Conservation (phyloP, 768 basidiomycete genomes). For the Leccinum ochraceum region DNA sequence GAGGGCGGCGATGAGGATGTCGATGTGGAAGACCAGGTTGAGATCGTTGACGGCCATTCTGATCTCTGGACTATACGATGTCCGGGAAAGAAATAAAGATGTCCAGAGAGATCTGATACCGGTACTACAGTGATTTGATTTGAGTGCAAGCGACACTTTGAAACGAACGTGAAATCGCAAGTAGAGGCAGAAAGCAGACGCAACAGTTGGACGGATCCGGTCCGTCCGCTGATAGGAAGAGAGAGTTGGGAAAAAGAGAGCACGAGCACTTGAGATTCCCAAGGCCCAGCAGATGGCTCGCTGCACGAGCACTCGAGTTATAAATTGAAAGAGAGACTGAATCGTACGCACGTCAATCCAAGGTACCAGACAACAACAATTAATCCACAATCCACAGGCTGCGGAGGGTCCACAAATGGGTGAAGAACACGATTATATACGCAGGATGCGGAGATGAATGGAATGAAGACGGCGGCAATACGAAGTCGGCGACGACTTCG, state of each 20-base stretch:
- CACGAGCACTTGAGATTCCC: not conserved
- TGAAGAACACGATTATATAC: slow-evolving; percentile 12
- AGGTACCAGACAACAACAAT: slow-evolving; percentile 7
- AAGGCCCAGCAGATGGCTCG: slow-evolving; percentile 1
- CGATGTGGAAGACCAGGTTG: slow-evolving; percentile 38
- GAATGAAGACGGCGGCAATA: slow-evolving; percentile 16
- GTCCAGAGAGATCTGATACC: not conserved
- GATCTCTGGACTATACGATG: not conserved
- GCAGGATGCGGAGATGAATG: slow-evolving; percentile 27
- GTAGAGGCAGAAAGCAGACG: not conserved
- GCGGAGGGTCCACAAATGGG: slow-evolving; percentile 12
- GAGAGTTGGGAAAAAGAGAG: slow-evolving; percentile 3
- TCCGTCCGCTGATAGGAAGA: slow-evolving; percentile 11
- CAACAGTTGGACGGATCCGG: slow-evolving; percentile 5
- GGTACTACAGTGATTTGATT: slow-evolving; percentile 1
- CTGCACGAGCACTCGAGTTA: slow-evolving; percentile 1
- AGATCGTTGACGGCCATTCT: slow-evolving; percentile 16
- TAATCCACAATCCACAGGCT: slow-evolving; percentile 9
- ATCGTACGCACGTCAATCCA: slow-evolving; percentile 19
- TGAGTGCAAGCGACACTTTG: slow-evolving; percentile 1
- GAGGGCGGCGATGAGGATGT: slow-evolving; percentile 48
- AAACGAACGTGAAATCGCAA: slow-evolving; percentile 19
- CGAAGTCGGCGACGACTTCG: slow-evolving; percentile 16
- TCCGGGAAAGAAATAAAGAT: not conserved
- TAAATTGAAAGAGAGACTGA: slow-evolving; percentile 17